phyloP scores from a whole-genome alignment of 805 yeast species.

The Saccharomycopsis guyanensis region DNA sequence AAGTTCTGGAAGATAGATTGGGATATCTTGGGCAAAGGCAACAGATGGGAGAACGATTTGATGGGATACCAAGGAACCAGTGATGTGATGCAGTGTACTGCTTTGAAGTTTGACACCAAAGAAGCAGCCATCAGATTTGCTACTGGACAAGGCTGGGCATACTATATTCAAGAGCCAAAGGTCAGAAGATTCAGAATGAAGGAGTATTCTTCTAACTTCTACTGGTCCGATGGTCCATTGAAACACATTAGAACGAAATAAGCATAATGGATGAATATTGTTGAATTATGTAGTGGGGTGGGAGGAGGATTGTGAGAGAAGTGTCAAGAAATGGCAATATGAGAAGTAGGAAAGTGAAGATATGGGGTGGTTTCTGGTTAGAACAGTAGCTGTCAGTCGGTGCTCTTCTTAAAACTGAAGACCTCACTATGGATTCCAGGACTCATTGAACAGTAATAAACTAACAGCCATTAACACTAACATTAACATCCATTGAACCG shows the following conservation, averaged over 20 bases:
- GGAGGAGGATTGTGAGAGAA: too few species aligned
- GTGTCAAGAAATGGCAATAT: too few species aligned
- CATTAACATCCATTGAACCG: too few species aligned
- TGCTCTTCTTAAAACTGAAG: too few species aligned
- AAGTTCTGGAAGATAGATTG: constrained; percentile 71
- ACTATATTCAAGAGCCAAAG: constrained; percentile 76
- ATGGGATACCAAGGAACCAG: constrained; percentile 78
- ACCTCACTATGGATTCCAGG: too few species aligned
- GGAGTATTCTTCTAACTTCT: constrained; percentile 66
- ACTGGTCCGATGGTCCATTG: constrained; percentile 60
- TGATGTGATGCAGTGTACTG: constrained; percentile 64
- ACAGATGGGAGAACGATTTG: constrained; percentile 85
- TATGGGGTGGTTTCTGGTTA: too few species aligned
- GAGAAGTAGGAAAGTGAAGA: too few species aligned
- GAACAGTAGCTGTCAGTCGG: too few species aligned
- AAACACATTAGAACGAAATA: constrained; percentile 78
- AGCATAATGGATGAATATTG: constrained; percentile 3
- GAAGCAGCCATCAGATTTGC: constrained; percentile 78
- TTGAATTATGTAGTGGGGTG: too few species aligned
- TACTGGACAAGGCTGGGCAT: constrained; percentile 79
- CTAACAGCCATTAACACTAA: too few species aligned
- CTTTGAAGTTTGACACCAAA: constrained; percentile 62
- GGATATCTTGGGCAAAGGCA: constrained; percentile 69
- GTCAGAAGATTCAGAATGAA: constrained; percentile 65
- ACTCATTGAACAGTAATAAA: too few species aligned